Evolutionary conservation across 768 basidiomycete species (phyloP).

Genomic region (Russula ochroleuca): DNA sequence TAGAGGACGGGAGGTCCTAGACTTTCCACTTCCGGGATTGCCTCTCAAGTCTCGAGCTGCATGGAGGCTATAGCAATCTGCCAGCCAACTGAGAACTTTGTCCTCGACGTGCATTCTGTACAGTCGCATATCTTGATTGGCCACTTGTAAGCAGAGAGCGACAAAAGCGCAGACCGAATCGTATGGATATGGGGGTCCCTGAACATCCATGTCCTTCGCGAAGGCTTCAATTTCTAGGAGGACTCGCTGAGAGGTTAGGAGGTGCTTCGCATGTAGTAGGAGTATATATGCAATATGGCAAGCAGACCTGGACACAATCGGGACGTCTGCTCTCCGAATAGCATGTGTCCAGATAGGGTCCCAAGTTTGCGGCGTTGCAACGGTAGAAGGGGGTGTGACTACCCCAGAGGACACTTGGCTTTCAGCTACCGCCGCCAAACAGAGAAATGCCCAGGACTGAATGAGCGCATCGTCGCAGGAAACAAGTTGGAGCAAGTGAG

Average conservation of each 20-base stretch:
- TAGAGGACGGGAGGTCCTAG: conserved; percentile 49
- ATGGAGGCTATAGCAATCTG: conserved; percentile 61
- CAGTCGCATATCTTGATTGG: conserved; percentile 75
- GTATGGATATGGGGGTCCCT: conserved; percentile 81
- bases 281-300: conserved; percentile 63
- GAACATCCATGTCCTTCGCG: conserved; percentile 79
- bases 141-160: conserved; percentile 58
- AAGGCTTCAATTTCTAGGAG: conserved; percentile 74
- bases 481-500: conserved; percentile 55
- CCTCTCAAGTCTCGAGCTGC: conserved; percentile 35
- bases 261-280: conserved; percentile 39
- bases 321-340: conserved; percentile 64
- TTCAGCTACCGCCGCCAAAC: conserved; percentile 64
- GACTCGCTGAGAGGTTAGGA: conserved; percentile 54
- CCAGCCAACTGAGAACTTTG: conserved; percentile 77
- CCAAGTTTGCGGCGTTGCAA: conserved; percentile 44
- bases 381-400: conserved; percentile 10
- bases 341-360: conserved; percentile 79
- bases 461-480: conserved; percentile 56
- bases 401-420: conserved; percentile 19
- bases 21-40: conserved; percentile 37
- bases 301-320: conserved; percentile 73
- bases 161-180: conserved; percentile 90
- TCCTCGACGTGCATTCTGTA: conserved; percentile 85
- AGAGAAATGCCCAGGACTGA: conserved; percentile 85